A percentile compares a stretch with the other conserved stretches of the same genome.
Evolutionary conservation across 73 alveolate species (phyloP).

Genomic region (Durusdinium trenchii): DNA sequence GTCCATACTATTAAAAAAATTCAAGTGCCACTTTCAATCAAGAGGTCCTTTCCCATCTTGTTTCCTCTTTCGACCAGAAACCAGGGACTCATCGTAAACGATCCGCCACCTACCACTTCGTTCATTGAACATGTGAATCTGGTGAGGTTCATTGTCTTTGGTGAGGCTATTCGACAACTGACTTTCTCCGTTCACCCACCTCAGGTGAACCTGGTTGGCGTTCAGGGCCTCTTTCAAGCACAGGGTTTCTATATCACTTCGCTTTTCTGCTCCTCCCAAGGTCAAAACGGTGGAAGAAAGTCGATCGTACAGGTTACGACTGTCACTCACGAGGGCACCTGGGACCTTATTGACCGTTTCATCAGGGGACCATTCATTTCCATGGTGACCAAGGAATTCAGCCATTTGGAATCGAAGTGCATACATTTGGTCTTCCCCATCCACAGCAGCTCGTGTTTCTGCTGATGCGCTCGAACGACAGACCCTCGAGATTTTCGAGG

Average conservation of each 20-base stretch:
- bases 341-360: background rate
- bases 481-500: background rate
- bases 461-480: conserved; percentile 13
- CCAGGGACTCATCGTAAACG: no score
- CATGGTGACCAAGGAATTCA: background rate
- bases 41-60: no score
- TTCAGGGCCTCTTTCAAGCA: background rate
- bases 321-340: background rate
- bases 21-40: no score
- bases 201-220: background rate
- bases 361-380: background rate
- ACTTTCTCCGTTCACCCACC: conserved; percentile 20
- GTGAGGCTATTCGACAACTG: background rate
- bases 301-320: background rate
- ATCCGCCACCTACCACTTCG: no score
- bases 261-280: background rate
- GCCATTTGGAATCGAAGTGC: background rate
- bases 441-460: background rate
- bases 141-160: no score
- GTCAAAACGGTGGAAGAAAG: background rate
- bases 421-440: background rate
- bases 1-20: no score
- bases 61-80: no score
- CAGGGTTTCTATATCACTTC: background rate
- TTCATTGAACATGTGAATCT: no score